These are phyloP conservation scores for Tulasnella calospora DNA, from an alignment of 768 basidiomycete genomes.

Conservation along the genomic window DNA sequence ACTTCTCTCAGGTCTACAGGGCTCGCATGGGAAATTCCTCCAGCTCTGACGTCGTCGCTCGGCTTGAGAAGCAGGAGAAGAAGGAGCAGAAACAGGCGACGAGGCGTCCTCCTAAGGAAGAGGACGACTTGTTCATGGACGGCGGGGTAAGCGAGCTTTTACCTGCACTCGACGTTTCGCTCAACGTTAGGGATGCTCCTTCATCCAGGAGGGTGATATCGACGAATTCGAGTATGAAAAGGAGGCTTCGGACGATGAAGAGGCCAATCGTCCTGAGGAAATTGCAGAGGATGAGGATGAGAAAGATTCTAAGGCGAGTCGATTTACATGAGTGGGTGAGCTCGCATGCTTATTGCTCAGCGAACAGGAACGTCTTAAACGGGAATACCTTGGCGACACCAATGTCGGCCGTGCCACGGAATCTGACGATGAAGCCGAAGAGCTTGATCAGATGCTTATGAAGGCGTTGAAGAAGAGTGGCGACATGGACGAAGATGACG, in stretches of 20 bases:
- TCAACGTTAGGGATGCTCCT: not conserved
- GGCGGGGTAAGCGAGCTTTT: slow-evolving; percentile 32
- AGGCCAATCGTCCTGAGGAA: slow-evolving; percentile 60
- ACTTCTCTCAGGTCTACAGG: not conserved
- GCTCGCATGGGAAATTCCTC: not conserved
- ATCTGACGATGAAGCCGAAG: slow-evolving; percentile 61
- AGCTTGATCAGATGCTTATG: slow-evolving; percentile 59
- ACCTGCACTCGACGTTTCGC: not conserved
- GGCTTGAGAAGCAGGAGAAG: slow-evolving; percentile 9
- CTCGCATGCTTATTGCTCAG: not conserved
- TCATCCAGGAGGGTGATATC: slow-evolving; percentile 56
- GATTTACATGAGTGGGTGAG: slow-evolving; percentile 26
- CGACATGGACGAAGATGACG: slow-evolving; percentile 59
- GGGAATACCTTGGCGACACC: slow-evolving; percentile 74
- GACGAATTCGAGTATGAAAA: slow-evolving; percentile 82
- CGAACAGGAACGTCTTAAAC: slow-evolving; percentile 71
- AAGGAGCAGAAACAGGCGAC: slow-evolving; percentile 7
- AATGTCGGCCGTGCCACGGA: slow-evolving; percentile 63
- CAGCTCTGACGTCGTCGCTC: not conserved
- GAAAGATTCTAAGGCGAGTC: slow-evolving; percentile 66
- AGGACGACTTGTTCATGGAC: slow-evolving; percentile 57
- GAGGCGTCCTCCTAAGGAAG: slow-evolving; percentile 36
- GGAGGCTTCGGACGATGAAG: slow-evolving; percentile 84
- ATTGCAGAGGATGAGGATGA: slow-evolving; percentile 73
- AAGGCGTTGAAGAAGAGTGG: slow-evolving; percentile 82